These are phyloP conservation scores for Posidonia oceanica DNA, from an alignment of 116 monocot species.

Conservation along the genomic window DNA sequence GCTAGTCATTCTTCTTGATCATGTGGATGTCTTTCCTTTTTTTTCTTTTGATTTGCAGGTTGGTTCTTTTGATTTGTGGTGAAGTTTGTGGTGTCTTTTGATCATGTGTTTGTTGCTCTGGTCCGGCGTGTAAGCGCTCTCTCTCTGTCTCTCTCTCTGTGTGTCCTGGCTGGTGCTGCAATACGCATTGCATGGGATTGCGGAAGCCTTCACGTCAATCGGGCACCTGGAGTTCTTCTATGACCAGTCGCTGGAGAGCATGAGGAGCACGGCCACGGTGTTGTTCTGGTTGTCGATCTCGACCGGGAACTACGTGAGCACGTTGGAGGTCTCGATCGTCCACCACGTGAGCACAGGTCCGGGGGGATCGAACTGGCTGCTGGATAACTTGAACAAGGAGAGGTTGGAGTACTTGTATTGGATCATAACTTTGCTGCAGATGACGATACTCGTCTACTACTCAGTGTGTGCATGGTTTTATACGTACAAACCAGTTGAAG, in stretches of 20 bases:
- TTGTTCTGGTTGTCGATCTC: slow-evolving; percentile 59
- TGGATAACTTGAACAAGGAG: slow-evolving; percentile 45
- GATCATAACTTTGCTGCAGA: slow-evolving; percentile 13
- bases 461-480: slow-evolving; percentile 34
- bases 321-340: slow-evolving; percentile 35
- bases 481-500: slow-evolving; percentile 43
- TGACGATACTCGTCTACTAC: slow-evolving; percentile 44
- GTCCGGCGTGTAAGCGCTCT: no score
- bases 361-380: slow-evolving; percentile 43
- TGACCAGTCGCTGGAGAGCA: no score
- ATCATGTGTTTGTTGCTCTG: no score
- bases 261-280: slow-evolving; percentile 5
- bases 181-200: no score
- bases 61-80: no score
- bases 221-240: slow-evolving; percentile 6
- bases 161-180: slow-evolving; percentile 76
- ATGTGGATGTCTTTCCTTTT: no score
- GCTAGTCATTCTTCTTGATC: no score
- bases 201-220: no score
- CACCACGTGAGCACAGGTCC: slow-evolving; percentile 28
- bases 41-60: no score
- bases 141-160: no score
- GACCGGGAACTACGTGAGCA: slow-evolving; percentile 51
- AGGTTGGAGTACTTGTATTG: no score
- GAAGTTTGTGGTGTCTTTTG: no score